Percentiles rank a stretch among this genome's conserved stretches.
Evolutionary conservation across 208 protist species (phyloP).

Genomic region (Strigomonas galati): DNA sequence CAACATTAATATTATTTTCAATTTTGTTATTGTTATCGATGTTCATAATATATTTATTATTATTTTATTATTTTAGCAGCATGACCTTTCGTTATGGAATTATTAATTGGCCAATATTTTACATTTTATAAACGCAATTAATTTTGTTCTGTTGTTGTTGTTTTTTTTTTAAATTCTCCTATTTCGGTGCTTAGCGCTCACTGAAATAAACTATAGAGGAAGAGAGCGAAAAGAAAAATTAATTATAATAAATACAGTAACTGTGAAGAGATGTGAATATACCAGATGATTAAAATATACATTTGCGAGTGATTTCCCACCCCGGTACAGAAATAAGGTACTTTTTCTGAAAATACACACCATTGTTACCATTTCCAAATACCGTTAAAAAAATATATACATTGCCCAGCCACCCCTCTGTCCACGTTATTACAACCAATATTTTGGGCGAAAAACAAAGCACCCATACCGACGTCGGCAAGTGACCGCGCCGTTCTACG

Average conservation of each 20-base stretch:
- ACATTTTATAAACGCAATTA: background rate
- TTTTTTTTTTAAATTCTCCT: background rate
- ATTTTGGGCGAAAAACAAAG: background rate
- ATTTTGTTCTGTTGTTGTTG: background rate
- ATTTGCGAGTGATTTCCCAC: background rate
- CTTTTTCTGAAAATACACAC: no score
- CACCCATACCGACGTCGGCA: background rate
- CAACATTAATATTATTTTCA: no score
- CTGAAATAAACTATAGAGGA: background rate
- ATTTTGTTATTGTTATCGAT: no score
- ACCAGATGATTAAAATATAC: no score
- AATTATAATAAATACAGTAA: background rate
- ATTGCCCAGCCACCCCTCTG: background rate
- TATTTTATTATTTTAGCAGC: no score
- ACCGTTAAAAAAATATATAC: no score
- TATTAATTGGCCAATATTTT: background rate
- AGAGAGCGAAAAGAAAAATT: background rate
- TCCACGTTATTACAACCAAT: background rate
- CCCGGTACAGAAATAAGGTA: background rate
- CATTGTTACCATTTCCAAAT: no score
- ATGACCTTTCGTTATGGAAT: background rate
- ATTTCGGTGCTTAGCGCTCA: background rate
- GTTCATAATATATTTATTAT: no score
- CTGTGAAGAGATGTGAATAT: no score
- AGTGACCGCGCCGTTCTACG: background rate